Conservation (phyloP, 2,329 filamentous ascomycete genomes). For the Microthyrium microscopicum region DNA sequence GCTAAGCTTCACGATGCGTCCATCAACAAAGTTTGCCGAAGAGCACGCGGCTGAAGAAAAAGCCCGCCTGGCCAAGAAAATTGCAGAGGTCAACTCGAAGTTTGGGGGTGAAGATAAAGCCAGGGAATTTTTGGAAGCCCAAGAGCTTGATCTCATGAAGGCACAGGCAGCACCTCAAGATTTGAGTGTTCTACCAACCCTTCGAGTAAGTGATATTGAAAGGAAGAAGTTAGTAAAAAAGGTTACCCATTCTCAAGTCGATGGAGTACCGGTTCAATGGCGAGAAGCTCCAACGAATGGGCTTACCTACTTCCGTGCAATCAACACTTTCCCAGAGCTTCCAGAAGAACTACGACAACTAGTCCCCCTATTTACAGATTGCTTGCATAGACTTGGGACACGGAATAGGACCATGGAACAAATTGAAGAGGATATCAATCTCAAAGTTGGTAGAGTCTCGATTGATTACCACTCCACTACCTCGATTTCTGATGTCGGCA, state of each 20-base stretch:
- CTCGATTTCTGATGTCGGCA: conserved; percentile 53
- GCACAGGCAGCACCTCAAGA: conserved; percentile 78
- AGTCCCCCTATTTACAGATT: conserved; percentile 79
- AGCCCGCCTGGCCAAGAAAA: conserved; percentile 54
- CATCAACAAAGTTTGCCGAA: conserved; percentile 56
- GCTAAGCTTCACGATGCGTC: conserved; percentile 87
- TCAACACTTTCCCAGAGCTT: conserved; percentile 63
- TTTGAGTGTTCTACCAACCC: conserved; percentile 70
- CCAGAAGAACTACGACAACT: conserved; percentile 72
- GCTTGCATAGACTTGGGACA: conserved; percentile 85
- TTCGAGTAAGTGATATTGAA: conserved; percentile 80
- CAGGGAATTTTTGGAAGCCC: conserved; percentile 52
- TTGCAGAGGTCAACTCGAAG: conserved; percentile 49
- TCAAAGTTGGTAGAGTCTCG: conserved; percentile 84
- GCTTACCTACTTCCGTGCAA: conserved; percentile 83
- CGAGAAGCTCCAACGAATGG: conserved; percentile 88
- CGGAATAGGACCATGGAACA: conserved; percentile 81
- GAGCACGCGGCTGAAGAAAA: conserved; percentile 65
- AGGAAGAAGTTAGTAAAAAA: conserved; percentile 60
- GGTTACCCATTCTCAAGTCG: conserved; percentile 38
- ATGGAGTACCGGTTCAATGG: conserved; percentile 64
- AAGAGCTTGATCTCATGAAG: conserved; percentile 62
- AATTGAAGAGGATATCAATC: conserved; percentile 86
- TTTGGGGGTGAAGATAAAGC: conserved; percentile 58
- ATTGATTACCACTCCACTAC: conserved; percentile 72